Evolutionary conservation across 2,329 filamentous ascomycete genomes (phyloP).

Genomic region (Mycocentrospora acerina): DNA sequence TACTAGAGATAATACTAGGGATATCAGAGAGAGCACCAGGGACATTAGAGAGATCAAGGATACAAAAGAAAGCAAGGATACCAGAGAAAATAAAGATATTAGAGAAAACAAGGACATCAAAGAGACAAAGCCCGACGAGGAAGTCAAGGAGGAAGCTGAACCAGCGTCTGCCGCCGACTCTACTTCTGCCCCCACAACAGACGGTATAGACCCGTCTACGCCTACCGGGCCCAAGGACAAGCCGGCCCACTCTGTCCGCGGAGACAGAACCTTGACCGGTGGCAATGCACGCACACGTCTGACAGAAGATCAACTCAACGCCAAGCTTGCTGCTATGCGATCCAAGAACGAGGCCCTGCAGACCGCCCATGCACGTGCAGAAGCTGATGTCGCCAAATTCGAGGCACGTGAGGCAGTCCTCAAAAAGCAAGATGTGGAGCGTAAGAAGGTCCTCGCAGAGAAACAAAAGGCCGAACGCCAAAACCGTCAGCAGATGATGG

Average conservation of each 20-base stretch:
- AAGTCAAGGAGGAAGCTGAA: slow-evolving; percentile 21
- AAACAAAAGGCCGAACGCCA: slow-evolving; percentile 50
- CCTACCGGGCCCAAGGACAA: slow-evolving; percentile 26
- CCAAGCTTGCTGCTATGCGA: slow-evolving; percentile 62
- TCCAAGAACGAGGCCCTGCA: slow-evolving; percentile 62
- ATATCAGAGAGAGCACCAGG: slow-evolving; percentile 19
- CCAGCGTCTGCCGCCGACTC: slow-evolving; percentile 14
- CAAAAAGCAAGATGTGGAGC: slow-evolving; percentile 50
- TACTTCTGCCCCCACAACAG: slow-evolving; percentile 9
- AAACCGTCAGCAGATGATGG: slow-evolving; percentile 61
- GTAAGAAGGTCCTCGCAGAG: slow-evolving; percentile 39
- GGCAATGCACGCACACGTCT: slow-evolving; percentile 45
- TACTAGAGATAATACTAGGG: slow-evolving; percentile 6
- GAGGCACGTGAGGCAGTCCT: slow-evolving; percentile 63
- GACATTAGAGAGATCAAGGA: slow-evolving; percentile 11
- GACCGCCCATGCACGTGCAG: slow-evolving; percentile 64
- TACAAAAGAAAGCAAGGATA: neutral
- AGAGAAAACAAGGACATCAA: slow-evolving; percentile 6
- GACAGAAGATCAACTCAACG: slow-evolving; percentile 64
- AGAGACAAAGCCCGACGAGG: slow-evolving; percentile 16
- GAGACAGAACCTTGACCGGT: slow-evolving; percentile 37
- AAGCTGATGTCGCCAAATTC: slow-evolving; percentile 67
- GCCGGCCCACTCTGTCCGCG: slow-evolving; percentile 32
- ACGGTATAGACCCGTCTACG: slow-evolving; percentile 15
- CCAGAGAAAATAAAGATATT: slow-evolving; percentile 10